Conservation (phyloP, 306 rosid genomes). For the Quillaja saponaria region DNA sequence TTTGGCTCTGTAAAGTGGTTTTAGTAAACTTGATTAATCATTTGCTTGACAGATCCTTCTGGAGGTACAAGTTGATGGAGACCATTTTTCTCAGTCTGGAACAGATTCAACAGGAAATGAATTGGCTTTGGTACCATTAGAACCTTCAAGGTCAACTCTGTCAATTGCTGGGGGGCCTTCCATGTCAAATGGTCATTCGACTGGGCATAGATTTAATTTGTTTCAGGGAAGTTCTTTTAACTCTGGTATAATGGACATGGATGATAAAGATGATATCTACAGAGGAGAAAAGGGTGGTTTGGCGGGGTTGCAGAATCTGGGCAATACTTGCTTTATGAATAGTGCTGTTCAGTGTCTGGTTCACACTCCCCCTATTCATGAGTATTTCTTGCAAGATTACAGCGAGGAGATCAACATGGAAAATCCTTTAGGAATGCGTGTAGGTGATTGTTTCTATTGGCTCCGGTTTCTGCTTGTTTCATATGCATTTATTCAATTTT, state of each 20-base stretch:
- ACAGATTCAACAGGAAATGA: conserved; percentile 80
- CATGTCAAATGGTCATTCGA: conserved; percentile 80
- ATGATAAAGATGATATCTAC: conserved; percentile 54
- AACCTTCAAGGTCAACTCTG: conserved; percentile 78
- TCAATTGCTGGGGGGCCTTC: conserved; percentile 95
- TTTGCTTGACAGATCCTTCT: conserved; percentile 73
- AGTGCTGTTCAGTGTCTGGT: conserved; percentile 92
- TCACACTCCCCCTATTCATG: conserved; percentile 85
- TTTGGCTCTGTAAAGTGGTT: conserved; percentile 26
- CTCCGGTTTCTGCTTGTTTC: conserved; percentile 17
- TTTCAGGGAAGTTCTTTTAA: conserved; percentile 60
- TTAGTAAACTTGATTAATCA: conserved; percentile 34
- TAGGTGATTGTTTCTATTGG: conserved; percentile 45
- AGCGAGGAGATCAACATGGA: conserved; percentile 82
- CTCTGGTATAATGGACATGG: conserved; percentile 57
- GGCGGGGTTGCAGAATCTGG: conserved; percentile 97
- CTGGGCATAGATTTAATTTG: conserved; percentile 55
- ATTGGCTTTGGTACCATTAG: conserved; percentile 84
- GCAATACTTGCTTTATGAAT: conserved; percentile 98
- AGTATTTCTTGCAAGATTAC: conserved; percentile 91
- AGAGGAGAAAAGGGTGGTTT: conserved; percentile 79
- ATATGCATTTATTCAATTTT: conserved; percentile 14
- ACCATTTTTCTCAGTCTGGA: conserved; percentile 41
- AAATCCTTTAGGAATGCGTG: conserved; percentile 96
- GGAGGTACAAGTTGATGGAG: conserved; percentile 53